Evolutionary conservation across 2,329 filamentous ascomycete species (phyloP).

Genomic region (Talaromyces sp.): DNA sequence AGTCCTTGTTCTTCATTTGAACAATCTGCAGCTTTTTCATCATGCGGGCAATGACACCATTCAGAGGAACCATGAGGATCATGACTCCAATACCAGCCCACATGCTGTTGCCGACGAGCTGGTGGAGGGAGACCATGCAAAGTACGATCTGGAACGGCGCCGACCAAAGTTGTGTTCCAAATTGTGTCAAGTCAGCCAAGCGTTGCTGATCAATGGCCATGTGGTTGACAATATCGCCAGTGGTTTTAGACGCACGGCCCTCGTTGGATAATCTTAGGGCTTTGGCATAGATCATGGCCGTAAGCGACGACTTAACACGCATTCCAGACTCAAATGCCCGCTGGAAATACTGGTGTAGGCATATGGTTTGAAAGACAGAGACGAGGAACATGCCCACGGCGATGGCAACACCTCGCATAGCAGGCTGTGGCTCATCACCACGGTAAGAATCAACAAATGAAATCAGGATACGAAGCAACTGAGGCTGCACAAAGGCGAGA

Average conservation of each 20-base stretch:
- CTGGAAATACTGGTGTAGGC: slow-evolving; percentile 97
- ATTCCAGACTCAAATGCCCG: slow-evolving; percentile 91
- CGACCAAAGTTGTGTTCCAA: slow-evolving; percentile 91
- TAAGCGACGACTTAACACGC: slow-evolving; percentile 88
- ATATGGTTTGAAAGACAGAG: slow-evolving; percentile 79
- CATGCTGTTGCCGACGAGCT: slow-evolving; percentile 93
- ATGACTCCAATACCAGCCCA: slow-evolving; percentile 91
- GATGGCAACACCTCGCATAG: slow-evolving; percentile 79
- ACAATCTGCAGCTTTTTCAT: slow-evolving; percentile 94
- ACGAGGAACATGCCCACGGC: slow-evolving; percentile 87
- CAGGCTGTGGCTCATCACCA: slow-evolving; percentile 61
- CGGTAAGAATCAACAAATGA: slow-evolving; percentile 75
- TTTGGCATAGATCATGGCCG: slow-evolving; percentile 88
- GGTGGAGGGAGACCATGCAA: slow-evolving; percentile 93
- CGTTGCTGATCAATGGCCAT: slow-evolving; percentile 98
- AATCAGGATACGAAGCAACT: slow-evolving; percentile 80
- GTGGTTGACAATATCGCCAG: slow-evolving; percentile 97
- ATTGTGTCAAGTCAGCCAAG: slow-evolving; percentile 90
- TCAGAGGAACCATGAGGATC: slow-evolving; percentile 95
- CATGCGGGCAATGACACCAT: slow-evolving; percentile 81
- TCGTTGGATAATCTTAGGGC: slow-evolving; percentile 88
- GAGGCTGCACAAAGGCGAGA: slow-evolving; percentile 83
- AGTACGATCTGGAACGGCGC: slow-evolving; percentile 93
- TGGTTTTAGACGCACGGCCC: slow-evolving; percentile 80
- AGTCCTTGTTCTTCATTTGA: slow-evolving; percentile 99